Base-by-base conservation (phyloP, 306 rosid genomes). In the Comarum palustre region DNA sequence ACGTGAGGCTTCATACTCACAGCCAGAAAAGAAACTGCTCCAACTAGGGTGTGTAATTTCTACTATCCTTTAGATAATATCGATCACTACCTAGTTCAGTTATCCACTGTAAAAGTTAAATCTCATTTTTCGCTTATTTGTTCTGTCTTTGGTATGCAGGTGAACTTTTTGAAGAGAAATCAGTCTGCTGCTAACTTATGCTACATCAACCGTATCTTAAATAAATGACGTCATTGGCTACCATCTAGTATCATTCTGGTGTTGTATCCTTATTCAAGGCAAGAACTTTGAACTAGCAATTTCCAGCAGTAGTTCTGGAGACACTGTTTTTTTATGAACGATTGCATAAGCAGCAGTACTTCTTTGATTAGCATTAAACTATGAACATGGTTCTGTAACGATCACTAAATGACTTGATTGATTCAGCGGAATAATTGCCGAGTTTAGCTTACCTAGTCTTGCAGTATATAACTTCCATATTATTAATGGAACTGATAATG, bases 21-120 rank as follows among this genome's bases (percentile, higher is more conserved):
- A 88, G 46, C 77, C 75, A 62, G 96, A 86, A 81, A 88, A 91
- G 83, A 94, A 91, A 82, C 82, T 88, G 22, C 96, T 91, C 71
- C 97, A 90, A 78, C 91, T 94, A 54, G 91, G 98, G 87, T 84
- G 73, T 24, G 24, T 58, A 22, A 24, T 13, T 42, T 29, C 24
- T 31, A 29, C 46, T 62, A 24, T 50, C n/a, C 24, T 48, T 27
- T 17, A 9, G 6, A n/a, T 19, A n/a, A 63, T 36, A 2, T 12
- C 9, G 2, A 64, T 36, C 69, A 36, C 31, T 39, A 39, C 13
- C 42, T 39, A 11, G 17, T 64, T 64, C 69, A 64, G n/a, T 9
- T 64, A 8, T 39, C 5, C 24, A 12, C 19, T 20, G 17, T 29
- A 27, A 46, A 27, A 68, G 10, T 1, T 17, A 29, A 29, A 1